These are phyloP conservation scores for Tilletia caries DNA, from an alignment of 1,284 basidiomycete genomes.

Conservation along the genomic window DNA sequence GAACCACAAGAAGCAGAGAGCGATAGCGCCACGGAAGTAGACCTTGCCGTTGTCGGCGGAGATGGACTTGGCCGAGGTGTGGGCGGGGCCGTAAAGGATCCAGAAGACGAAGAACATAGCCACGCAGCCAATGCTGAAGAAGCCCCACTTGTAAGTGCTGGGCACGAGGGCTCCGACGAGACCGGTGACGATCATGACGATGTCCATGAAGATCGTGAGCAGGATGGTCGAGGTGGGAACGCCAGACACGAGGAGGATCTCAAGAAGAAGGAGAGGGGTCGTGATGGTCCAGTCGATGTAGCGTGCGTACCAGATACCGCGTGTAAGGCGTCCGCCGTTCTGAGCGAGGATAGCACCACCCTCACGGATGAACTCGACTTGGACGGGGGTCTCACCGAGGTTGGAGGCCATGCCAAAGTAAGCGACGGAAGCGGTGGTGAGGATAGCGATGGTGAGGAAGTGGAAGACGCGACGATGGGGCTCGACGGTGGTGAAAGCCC, in stretches of 20 bases:
- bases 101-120: conserved; percentile 54
- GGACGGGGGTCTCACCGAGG: conserved; percentile 61
- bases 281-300: conserved; percentile 57
- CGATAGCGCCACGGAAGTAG: conserved; percentile 56
- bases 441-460: conserved; percentile 55
- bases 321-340: conserved; percentile 48
- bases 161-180: conserved; percentile 61
- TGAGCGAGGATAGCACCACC: conserved; percentile 4
- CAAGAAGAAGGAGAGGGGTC: conserved; percentile 62
- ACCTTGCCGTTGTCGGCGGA: conserved; percentile 55
- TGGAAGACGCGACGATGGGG: conserved; percentile 59
- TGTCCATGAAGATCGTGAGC: conserved; percentile 61
- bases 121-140: conserved; percentile 57
- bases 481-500: conserved; percentile 27
- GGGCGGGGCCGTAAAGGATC: conserved; percentile 51
- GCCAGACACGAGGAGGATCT: conserved; percentile 60
- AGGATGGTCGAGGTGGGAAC: conserved; percentile 62
- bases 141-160: conserved; percentile 61
- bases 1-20: conserved; percentile 35
- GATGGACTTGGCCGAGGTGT: conserved; percentile 54
- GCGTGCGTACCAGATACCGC: conserved; percentile 61
- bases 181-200: conserved; percentile 58
- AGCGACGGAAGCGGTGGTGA: conserved; percentile 52
- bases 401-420: conserved; percentile 65
- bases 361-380: conserved; percentile 58